Evolutionary conservation across 306 rosid genomes (phyloP), one percentile per base, ranked within the genome.

Genomic region (Trifolium subterraneum): DNA sequence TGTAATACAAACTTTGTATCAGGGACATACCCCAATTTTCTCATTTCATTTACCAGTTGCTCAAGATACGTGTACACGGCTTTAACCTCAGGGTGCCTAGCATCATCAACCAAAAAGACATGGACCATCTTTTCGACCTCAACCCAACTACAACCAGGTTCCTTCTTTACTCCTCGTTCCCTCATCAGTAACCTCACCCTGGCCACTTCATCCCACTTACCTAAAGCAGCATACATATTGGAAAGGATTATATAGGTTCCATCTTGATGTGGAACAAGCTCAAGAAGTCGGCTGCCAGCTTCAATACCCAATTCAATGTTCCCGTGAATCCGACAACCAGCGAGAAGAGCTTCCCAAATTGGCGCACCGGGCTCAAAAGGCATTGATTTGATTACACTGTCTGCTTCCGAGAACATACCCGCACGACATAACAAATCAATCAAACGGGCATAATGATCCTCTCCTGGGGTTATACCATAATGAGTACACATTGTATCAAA

Each of bases 61-160:
- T 78, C 85, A 13, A 86, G 81, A 71, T 86, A 83, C 47, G 18
- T 80, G 75, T 86, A 85, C 74, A 85, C 89, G 0, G 72, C 84
- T 19, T 68, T 78, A 52, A 76, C 84, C 86, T 85, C 89, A 22
- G 86, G 89, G 70, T 85, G 89, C 25, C 64, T 62, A 38, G 85
- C 62, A 66, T 86, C 89, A 86, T 80, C 89, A 73, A 77, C 85
- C 75, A 80, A 78, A 79, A 83, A 86, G 38, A 86, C 89, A 67
- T 86, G 87, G 58, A 80, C 80, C 76, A 74, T 82, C 70, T 77
- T 85, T 68, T 82, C 89, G 20, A 85, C 82, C 83, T 82, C 86
- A 64, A 85, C 69, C 89, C 89, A 85, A 85, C 89, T 85, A 73
- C 89, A 85, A 12, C 78, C 89, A 73, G 89, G 89, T 75, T 85